phyloP scores from a whole-genome alignment of 1,284 basidiomycete species.

The Ceratobasidium sp. region DNA sequence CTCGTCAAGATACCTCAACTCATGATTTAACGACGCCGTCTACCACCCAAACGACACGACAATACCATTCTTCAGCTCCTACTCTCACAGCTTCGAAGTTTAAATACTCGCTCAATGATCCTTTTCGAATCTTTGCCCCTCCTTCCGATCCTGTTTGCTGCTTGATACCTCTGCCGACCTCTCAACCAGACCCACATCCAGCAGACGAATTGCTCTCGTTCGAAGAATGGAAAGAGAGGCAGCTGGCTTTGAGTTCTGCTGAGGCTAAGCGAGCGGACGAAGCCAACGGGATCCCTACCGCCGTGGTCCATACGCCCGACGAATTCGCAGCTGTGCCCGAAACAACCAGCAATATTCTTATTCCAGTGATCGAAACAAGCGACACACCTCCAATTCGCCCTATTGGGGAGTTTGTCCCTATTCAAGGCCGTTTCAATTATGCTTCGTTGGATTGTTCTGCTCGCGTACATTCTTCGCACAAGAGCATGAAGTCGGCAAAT shows the following conservation, averaged over 20 bases:
- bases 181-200: conserved; percentile 56
- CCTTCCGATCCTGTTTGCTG: conserved; percentile 68
- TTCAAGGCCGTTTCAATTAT: conserved; percentile 87
- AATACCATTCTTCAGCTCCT: conserved; percentile 6
- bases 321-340: conserved; percentile 42
- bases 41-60: background rate
- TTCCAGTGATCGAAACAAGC: conserved; percentile 14
- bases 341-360: conserved; percentile 5
- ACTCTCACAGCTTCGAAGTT: background rate
- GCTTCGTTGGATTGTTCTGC: conserved; percentile 94
- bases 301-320: conserved; percentile 46
- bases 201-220: conserved; percentile 76
- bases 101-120: conserved; percentile 26
- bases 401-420: conserved; percentile 40
- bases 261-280: conserved; percentile 47
- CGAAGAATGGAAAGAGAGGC: conserved; percentile 89
- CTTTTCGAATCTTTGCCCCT: conserved; percentile 27
- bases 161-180: conserved; percentile 64
- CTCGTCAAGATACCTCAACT: background rate
- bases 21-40: conserved; percentile 7
- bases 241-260: conserved; percentile 55
- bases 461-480: conserved; percentile 86
- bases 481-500: conserved; percentile 83
- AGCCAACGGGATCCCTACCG: conserved; percentile 42
- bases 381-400: conserved; percentile 19